phyloP scores from a whole-genome alignment of 2,329 filamentous ascomycete genomes.

The Talaromyces atroroseus region DNA sequence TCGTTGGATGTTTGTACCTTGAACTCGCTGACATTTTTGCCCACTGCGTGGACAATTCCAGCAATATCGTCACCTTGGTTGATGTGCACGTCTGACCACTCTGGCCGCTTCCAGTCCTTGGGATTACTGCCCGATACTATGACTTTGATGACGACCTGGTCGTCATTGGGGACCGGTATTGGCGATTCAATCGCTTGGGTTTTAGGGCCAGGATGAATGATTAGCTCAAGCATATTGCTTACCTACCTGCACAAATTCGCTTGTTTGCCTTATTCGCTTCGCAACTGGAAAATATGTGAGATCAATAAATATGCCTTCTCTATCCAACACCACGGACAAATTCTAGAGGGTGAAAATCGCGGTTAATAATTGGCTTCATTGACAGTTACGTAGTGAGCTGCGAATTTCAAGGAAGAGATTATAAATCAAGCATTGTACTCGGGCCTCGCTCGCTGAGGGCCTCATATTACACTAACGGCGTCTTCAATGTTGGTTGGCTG shows the following conservation, averaged over 20 bases:
- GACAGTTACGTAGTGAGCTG: no score
- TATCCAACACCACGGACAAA: no score
- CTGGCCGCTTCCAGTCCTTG: constrained; percentile 20
- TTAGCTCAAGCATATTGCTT: neutral
- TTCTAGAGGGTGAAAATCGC: no score
- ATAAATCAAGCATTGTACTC: no score
- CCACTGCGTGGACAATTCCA: constrained; percentile 47
- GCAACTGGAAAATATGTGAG: neutral
- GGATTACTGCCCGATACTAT: constrained; percentile 11
- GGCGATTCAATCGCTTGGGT: constrained; percentile 33
- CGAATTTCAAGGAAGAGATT: no score
- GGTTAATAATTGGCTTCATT: no score
- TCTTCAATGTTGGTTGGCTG: no score
- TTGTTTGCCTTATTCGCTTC: neutral
- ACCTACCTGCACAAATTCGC: neutral
- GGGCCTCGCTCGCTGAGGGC: no score
- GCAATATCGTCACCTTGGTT: constrained; percentile 51
- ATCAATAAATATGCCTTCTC: neutral
- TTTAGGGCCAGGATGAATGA: constrained; percentile 7
- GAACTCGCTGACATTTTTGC: constrained; percentile 50
- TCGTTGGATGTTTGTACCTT: constrained; percentile 21
- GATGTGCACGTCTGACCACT: constrained; percentile 10
- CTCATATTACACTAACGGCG: no score
- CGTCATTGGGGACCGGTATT: constrained; percentile 34
- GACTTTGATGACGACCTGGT: constrained; percentile 29